Evolutionary conservation across 73 alveolate species (phyloP).

Genomic region (Paramecium sexaurelia): DNA sequence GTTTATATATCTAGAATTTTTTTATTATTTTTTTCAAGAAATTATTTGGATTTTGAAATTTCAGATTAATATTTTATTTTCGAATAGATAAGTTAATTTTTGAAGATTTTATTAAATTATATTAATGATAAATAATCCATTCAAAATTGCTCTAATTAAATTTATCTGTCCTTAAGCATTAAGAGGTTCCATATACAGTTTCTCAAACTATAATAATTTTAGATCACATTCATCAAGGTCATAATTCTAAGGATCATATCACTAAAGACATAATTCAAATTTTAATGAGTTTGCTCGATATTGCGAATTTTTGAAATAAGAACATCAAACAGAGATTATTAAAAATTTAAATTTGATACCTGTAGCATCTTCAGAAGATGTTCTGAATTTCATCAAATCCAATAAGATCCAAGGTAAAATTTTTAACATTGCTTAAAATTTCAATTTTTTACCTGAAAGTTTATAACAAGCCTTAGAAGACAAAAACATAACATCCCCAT

Average conservation of each 20-base stretch:
- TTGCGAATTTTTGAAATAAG: background rate
- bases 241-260: background rate
- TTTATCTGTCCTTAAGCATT: background rate
- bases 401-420: background rate
- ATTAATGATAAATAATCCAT: background rate
- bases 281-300: background rate
- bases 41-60: background rate
- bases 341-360: background rate
- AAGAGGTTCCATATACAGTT: background rate
- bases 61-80: background rate
- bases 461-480: background rate
- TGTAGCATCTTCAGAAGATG: background rate
- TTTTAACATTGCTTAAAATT: background rate
- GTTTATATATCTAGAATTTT: background rate
- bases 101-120: background rate
- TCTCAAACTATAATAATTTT: background rate
- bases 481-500: constrained; percentile 69
- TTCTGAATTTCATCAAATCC: background rate
- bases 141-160: background rate
- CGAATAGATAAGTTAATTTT: no score
- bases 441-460: background rate
- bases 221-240: background rate
- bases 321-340: background rate
- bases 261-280: background rate
- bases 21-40: background rate